Percentiles rank a stretch among this genome's conserved stretches.
These are phyloP conservation scores for Gossypium turneri DNA, from an alignment of 345 rosid genomes.

Conservation along the genomic window DNA sequence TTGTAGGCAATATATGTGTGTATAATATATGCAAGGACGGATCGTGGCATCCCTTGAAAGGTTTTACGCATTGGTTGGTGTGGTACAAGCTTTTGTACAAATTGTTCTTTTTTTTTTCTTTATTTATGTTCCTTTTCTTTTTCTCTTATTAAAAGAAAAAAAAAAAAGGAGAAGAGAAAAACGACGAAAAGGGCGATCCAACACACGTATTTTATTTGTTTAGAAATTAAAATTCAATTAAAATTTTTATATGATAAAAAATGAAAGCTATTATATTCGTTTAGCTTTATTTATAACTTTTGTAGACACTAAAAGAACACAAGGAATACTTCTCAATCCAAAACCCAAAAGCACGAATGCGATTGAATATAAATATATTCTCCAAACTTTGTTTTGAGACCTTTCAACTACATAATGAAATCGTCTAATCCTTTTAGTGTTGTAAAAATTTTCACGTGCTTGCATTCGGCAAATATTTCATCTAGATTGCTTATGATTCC, in stretches of 20 bases:
- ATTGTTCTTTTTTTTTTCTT: neutral
- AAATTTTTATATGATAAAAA: too few relatives aligned
- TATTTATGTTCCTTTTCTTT: neutral
- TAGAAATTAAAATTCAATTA: too few relatives aligned
- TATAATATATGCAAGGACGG: slow-evolving; percentile 31
- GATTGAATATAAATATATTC: neutral
- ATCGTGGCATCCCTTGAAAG: slow-evolving; percentile 38
- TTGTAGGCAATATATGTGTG: neutral
- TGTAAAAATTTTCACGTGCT: neutral
- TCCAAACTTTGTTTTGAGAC: slow-evolving; percentile 6
- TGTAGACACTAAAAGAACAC: slow-evolving; percentile 22
- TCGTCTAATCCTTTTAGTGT: too few relatives aligned
- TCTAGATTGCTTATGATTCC: neutral
- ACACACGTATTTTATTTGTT: neutral
- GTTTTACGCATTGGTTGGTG: too few relatives aligned
- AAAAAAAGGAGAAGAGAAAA: neutral
- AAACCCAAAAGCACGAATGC: slow-evolving; percentile 8
- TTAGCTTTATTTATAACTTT: slow-evolving; percentile 20
- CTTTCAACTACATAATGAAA: neutral
- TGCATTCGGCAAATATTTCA: neutral
- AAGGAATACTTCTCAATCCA: slow-evolving; percentile 26
- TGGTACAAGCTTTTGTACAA: slow-evolving; percentile 15
- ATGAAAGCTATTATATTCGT: too few relatives aligned
- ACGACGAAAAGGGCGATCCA: neutral
- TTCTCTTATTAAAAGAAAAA: neutral